Conservation (phyloP, 2,329 filamentous ascomycete species). For the Aspergillus pseudoviridinutans region DNA sequence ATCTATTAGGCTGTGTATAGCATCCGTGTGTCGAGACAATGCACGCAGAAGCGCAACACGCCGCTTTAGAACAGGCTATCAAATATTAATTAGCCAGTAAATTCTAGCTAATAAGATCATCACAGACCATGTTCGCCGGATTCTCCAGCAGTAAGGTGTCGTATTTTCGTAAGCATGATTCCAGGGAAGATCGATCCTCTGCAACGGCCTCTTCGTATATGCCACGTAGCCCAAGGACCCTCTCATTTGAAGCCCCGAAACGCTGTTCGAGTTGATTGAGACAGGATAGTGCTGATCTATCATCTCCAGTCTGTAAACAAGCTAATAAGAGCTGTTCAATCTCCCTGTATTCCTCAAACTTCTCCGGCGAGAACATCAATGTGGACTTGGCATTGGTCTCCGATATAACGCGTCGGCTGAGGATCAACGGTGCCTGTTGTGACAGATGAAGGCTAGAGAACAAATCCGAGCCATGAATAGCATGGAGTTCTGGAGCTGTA, state of each 20-base stretch:
- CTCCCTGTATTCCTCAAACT: conserved; percentile 74
- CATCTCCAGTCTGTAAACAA: conserved; percentile 79
- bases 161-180: conserved; percentile 71
- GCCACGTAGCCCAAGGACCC: conserved; percentile 77
- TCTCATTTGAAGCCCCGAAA: conserved; percentile 81
- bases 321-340: conserved; percentile 85
- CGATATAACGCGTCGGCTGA: conserved; percentile 48
- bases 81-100: conserved; percentile 26
- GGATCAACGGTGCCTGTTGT: conserved; percentile 40
- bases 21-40: conserved; percentile 66
- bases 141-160: conserved; percentile 69
- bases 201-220: conserved; percentile 82
- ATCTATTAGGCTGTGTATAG: conserved; percentile 67
- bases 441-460: conserved; percentile 43
- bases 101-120: conserved; percentile 1
- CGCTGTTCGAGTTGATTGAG: conserved; percentile 71
- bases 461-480: conserved; percentile 39
- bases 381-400: conserved; percentile 44
- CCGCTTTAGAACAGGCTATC: conserved; percentile 77
- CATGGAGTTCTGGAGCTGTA: conserved; percentile 10
- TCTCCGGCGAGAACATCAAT: conserved; percentile 56
- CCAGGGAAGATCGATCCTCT: conserved; percentile 59
- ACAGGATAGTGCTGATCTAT: conserved; percentile 69
- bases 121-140: conserved; percentile 71
- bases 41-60: conserved; percentile 74